Evolutionary conservation across 441 rosid genomes (phyloP), one percentile per base, ranked within the genome.

Genomic region (Gossypium schwendimanii): DNA sequence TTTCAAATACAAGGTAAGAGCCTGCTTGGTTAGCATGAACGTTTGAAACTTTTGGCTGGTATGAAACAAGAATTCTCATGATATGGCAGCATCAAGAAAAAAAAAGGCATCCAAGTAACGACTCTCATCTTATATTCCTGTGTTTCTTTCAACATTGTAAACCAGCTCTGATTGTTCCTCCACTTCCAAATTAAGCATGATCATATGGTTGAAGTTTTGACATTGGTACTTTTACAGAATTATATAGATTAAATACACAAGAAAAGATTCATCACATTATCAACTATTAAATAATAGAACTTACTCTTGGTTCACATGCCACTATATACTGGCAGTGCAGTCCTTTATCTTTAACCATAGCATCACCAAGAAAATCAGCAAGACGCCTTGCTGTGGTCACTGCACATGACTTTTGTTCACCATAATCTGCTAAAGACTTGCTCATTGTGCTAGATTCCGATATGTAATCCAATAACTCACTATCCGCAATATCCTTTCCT

Each of bases 401-500:
- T 70, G 98, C 97, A 87, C 98, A 96, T 64, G 99, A 96, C 84
- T 93, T 96, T 74, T 96, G 98, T 55, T 82, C 87, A 76, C 99
- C 99, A 77, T 96, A 96, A 61, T 96, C 99, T 17, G 84, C 91
- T 80, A 96, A 83, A 45, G 99, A 93, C 83, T 91, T 96, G 92
- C 99, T 96, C 99, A 96, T 93, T 80, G 99, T 96, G 86, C 99
- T 96, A 70, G 99, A 96, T 83, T 96, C 99, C 63, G 99, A 93
- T 83, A 96, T 93, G 81, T 90, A 96, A 83, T 93, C 99, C 70
- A 96, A 81, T 84, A 96, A 85, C 82, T 96, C 99, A 78, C 94
- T 86, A 61, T 96, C 99, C 2, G 93, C 96, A 81, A 96, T 82
- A 85, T 93, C 97, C 71, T 81, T 84, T 69, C 99, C 99, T 84